Percentiles rank a stretch among this genome's conserved stretches.
Conservation (phyloP, 2,329 filamentous ascomycete genomes). For the Xylariaceae sp. region DNA sequence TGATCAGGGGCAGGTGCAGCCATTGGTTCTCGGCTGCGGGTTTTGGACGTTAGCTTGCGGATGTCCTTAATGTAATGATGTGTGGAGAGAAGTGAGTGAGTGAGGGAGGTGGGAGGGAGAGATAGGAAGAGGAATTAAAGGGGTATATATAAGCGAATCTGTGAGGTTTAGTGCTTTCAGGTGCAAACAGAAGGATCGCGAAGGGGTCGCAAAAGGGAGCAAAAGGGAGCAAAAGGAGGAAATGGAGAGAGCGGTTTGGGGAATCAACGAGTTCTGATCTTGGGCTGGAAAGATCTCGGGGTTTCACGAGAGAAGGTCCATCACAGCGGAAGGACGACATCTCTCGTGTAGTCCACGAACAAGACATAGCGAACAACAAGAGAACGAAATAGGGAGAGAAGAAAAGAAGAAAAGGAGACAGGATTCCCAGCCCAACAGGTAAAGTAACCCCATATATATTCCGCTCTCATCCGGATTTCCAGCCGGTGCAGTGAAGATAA, state of each 20-base stretch:
- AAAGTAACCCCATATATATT: constrained; percentile 6
- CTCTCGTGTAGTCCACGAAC: too few relatives aligned
- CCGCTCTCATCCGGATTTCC: too few relatives aligned
- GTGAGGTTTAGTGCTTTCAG: neutral
- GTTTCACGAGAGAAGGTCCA: too few relatives aligned
- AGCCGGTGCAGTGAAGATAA: too few relatives aligned
- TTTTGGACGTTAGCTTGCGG: constrained; percentile 4
- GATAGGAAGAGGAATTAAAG: neutral
- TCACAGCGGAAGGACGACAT: too few relatives aligned
- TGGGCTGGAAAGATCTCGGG: too few relatives aligned
- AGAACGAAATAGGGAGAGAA: neutral
- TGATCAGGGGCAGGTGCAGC: constrained; percentile 93
- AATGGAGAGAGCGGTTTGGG: neutral
- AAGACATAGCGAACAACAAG: constrained; percentile 1
- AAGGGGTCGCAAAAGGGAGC: constrained; percentile 3
- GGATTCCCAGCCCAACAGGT: neutral
- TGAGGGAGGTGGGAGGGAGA: neutral
- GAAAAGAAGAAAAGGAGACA: neutral
- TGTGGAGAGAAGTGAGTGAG: too few relatives aligned
- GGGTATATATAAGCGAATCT: neutral
- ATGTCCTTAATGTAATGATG: too few relatives aligned
- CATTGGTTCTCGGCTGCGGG: constrained; percentile 92
- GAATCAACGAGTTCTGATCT: too few relatives aligned
- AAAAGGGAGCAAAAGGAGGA: constrained; percentile 5
- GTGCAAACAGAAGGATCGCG: constrained; percentile 3